phyloP scores from a whole-genome alignment of 108 stramenopile species.

The Cyclotella distinguenda region DNA sequence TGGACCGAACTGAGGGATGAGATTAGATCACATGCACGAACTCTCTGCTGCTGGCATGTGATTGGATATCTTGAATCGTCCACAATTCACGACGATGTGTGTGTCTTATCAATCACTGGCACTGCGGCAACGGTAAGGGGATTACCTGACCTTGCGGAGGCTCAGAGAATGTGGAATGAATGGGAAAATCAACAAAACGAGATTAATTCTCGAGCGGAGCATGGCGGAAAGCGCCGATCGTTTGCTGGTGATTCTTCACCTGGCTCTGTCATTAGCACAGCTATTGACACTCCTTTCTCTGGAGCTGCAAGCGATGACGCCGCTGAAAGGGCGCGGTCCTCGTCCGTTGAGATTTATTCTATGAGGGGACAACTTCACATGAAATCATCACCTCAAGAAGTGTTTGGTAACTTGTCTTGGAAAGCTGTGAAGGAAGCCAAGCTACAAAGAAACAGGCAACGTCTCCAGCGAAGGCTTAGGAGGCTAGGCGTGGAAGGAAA shows the following conservation, averaged over 20 bases:
- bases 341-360: slow-evolving; percentile 5
- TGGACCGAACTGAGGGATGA: slow-evolving; percentile 97
- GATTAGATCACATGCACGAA: slow-evolving; percentile 88
- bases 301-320: slow-evolving; percentile 42
- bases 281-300: slow-evolving; percentile 30
- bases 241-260: slow-evolving; percentile 39
- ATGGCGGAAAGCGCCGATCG: slow-evolving; percentile 18
- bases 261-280: slow-evolving; percentile 41
- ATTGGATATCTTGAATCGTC: slow-evolving; percentile 93
- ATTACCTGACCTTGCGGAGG: slow-evolving; percentile 63
- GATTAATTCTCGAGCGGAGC: slow-evolving; percentile 19
- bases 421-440: slow-evolving; percentile 40
- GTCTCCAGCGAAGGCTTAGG: slow-evolving; percentile 40
- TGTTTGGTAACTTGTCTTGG: slow-evolving; percentile 32
- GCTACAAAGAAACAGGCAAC: slow-evolving; percentile 34
- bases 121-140: slow-evolving; percentile 92
- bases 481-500: slow-evolving; percentile 34
- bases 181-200: slow-evolving; percentile 37
- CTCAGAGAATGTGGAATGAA: slow-evolving; percentile 59
- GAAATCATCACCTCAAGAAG: slow-evolving; percentile 18
- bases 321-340: slow-evolving; percentile 19
- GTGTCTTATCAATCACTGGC: slow-evolving; percentile 90
- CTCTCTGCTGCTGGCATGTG: slow-evolving; percentile 91
- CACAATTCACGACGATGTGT: slow-evolving; percentile 95
- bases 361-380: slow-evolving; percentile 3